Evolutionary conservation across 1,139 yeast species (phyloP).

Genomic region (Protomyces inundatus): DNA sequence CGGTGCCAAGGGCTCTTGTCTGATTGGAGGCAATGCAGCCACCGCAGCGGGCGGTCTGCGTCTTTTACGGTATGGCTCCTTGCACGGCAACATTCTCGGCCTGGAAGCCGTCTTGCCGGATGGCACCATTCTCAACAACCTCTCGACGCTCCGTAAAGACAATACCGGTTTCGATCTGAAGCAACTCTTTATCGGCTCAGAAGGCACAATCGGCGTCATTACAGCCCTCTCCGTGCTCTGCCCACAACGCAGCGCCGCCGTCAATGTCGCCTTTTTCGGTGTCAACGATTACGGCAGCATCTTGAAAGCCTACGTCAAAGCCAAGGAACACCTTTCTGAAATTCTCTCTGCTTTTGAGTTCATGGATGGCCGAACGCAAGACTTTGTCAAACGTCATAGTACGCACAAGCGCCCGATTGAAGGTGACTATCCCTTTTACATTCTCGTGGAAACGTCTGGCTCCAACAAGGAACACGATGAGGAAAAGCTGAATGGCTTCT

Average conservation of each 20-base stretch:
- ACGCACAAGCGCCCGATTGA: constrained; percentile 68
- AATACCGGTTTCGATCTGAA: constrained; percentile 86
- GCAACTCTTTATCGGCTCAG: constrained; percentile 87
- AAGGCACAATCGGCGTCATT: constrained; percentile 84
- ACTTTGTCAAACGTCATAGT: constrained; percentile 50
- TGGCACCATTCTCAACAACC: constrained; percentile 74
- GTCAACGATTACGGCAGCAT: constrained; percentile 76
- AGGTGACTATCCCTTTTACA: constrained; percentile 75
- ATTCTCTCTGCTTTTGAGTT: constrained; percentile 90
- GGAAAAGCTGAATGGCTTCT: constrained; percentile 59
- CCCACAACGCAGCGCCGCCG: constrained; percentile 84
- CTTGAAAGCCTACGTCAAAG: constrained; percentile 71
- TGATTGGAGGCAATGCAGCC: constrained; percentile 91
- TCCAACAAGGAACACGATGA: constrained; percentile 63
- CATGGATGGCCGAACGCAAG: constrained; percentile 78
- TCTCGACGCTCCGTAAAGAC: constrained; percentile 82
- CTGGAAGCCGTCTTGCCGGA: constrained; percentile 86
- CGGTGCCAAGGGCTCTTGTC: constrained; percentile 97
- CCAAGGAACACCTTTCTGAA: constrained; percentile 74
- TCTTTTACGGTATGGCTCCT: constrained; percentile 79
- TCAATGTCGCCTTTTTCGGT: constrained; percentile 85
- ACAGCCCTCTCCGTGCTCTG: constrained; percentile 87
- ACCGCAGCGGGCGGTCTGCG: constrained; percentile 96
- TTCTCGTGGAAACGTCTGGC: constrained; percentile 89
- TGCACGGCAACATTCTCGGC: constrained; percentile 89